phyloP scores from a whole-genome alignment of 2,329 filamentous ascomycete species.

The Metarhizium guizhouense region DNA sequence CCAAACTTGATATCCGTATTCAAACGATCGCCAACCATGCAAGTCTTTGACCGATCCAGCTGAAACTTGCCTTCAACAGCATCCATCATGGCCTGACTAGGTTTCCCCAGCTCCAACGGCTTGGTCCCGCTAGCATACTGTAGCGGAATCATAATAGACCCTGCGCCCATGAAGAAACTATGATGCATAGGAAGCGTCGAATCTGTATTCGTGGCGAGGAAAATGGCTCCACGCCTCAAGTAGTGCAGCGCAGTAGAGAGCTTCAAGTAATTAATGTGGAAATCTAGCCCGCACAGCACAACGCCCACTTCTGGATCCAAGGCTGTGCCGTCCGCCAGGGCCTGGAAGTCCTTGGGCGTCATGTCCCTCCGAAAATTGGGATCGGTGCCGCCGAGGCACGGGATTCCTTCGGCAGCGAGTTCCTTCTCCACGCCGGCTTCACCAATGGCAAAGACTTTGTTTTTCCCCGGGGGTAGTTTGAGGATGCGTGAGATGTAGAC shows the following conservation, averaged over 20 bases:
- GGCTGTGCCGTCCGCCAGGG: slow-evolving; percentile 63
- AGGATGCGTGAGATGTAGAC: slow-evolving; percentile 95
- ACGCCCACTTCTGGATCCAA: slow-evolving; percentile 84
- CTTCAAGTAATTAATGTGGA: slow-evolving; percentile 94
- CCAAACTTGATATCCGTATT: slow-evolving; percentile 97
- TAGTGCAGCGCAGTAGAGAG: slow-evolving; percentile 79
- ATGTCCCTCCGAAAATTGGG: slow-evolving; percentile 68
- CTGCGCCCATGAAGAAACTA: slow-evolving; percentile 84
- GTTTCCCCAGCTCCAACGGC: slow-evolving; percentile 80
- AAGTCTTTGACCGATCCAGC: slow-evolving; percentile 73
- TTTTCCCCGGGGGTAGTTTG: slow-evolving; percentile 64
- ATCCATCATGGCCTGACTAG: slow-evolving; percentile 99
- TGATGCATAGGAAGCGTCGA: slow-evolving; percentile 77
- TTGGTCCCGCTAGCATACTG: slow-evolving; percentile 60
- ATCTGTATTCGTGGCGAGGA: slow-evolving; percentile 90
- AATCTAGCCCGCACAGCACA: slow-evolving; percentile 85
- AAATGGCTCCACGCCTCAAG: slow-evolving; percentile 69
- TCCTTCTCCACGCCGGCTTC: slow-evolving; percentile 89
- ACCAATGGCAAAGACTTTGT: slow-evolving; percentile 91
- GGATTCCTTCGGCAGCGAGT: slow-evolving; percentile 67
- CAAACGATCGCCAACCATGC: slow-evolving; percentile 91
- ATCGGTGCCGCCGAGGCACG: slow-evolving; percentile 82
- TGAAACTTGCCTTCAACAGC: slow-evolving; percentile 93
- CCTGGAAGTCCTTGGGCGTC: slow-evolving; percentile 68
- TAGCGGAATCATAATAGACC: slow-evolving; percentile 70